Conservation (phyloP, 2,329 filamentous ascomycete genomes). For the Sarocladiaceae sp. region DNA sequence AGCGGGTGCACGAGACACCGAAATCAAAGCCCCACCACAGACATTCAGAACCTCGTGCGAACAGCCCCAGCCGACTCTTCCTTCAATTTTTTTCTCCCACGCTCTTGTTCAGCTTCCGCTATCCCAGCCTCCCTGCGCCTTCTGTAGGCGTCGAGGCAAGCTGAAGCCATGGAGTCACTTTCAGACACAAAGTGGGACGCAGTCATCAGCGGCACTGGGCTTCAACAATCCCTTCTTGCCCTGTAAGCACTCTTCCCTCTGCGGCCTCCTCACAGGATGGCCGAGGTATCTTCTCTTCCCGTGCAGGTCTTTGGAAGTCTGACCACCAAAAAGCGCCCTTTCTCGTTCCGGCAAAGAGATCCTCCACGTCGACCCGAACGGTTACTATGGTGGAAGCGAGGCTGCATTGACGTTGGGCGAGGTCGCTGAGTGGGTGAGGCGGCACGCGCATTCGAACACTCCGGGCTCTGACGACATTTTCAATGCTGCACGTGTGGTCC, state of each 20-base stretch:
- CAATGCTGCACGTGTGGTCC: slow-evolving; percentile 29
- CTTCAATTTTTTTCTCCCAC: slow-evolving; percentile 14
- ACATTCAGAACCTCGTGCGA: slow-evolving; percentile 1
- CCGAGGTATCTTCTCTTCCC: neutral
- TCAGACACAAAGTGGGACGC: slow-evolving; percentile 74
- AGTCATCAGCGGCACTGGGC: slow-evolving; percentile 72
- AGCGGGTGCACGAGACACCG: slow-evolving; percentile 7
- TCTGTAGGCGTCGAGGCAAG: slow-evolving; percentile 4
- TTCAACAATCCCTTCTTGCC: slow-evolving; percentile 75
- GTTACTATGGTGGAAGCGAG: slow-evolving; percentile 83
- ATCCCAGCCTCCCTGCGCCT: slow-evolving; percentile 11
- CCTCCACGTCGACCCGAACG: slow-evolving; percentile 82
- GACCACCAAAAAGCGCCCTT: slow-evolving; percentile 64
- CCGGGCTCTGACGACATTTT: slow-evolving; percentile 20
- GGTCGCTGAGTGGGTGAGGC: slow-evolving; percentile 66
- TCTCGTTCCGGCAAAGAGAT: slow-evolving; percentile 90
- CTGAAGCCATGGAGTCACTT: slow-evolving; percentile 63
- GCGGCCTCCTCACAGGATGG: slow-evolving; percentile 3
- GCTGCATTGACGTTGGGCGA: slow-evolving; percentile 84
- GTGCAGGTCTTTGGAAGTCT: slow-evolving; percentile 15
- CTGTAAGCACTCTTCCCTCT: slow-evolving; percentile 50
- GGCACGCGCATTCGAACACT: slow-evolving; percentile 17
- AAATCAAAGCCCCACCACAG: slow-evolving; percentile 10
- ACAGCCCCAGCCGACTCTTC: slow-evolving; percentile 1
- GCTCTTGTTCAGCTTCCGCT: neutral